Percentiles rank a stretch among this genome's conserved stretches.
Evolutionary conservation across 2,329 filamentous ascomycete species (phyloP).

Genomic region (Neobulgaria alba): DNA sequence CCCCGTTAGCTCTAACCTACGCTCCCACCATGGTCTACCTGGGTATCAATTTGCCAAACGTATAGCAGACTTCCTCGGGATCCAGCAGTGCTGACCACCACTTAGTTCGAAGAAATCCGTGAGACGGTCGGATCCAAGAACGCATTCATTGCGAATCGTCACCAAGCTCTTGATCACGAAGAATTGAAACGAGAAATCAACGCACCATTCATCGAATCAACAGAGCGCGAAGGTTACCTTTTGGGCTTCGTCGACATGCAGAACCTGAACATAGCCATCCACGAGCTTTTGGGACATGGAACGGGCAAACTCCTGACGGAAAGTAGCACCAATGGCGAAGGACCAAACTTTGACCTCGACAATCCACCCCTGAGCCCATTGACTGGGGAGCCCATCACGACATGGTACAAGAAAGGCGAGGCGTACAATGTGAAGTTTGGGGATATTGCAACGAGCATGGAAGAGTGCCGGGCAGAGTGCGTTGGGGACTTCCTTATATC

Average conservation of each 20-base stretch:
- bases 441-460: slow-evolving; percentile 49
- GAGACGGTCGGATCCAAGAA: slow-evolving; percentile 49
- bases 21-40: no score
- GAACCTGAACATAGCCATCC: no score
- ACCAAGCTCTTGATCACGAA: no score
- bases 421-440: slow-evolving; percentile 56
- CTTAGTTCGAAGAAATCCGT: no score
- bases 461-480: slow-evolving; percentile 43
- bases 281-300: slow-evolving; percentile 58
- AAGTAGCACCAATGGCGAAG: slow-evolving; percentile 38
- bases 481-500: slow-evolving; percentile 37
- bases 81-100: no score
- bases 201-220: no score
- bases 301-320: slow-evolving; percentile 52
- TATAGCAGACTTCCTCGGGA: no score
- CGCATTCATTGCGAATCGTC: slow-evolving; percentile 34
- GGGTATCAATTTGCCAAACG: no score
- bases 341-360: slow-evolving; percentile 51
- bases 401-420: slow-evolving; percentile 54
- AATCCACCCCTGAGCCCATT: slow-evolving; percentile 50
- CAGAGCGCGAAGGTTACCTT: no score
- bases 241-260: no score
- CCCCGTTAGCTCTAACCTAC: no score
- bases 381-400: slow-evolving; percentile 41
- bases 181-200: slow-evolving; percentile 42